Percentiles rank a stretch among this genome's conserved stretches.
Evolutionary conservation across 495 filamentous ascomycete genomes (phyloP).

Genomic region (Daldinia bambusicola): DNA sequence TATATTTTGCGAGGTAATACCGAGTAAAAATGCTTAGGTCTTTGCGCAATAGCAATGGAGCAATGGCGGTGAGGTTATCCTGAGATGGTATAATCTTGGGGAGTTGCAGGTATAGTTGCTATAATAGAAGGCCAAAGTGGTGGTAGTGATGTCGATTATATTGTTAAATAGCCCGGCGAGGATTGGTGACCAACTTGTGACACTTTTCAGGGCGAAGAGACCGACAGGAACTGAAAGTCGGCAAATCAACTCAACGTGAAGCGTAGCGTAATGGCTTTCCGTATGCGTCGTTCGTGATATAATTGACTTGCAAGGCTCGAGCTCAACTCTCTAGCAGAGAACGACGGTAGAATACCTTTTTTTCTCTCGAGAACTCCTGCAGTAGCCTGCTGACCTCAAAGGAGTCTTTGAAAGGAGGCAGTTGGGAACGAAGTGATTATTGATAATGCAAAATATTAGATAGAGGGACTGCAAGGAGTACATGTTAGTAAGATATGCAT

Average conservation of each 20-base stretch:
- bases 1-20: slow-evolving; percentile 14
- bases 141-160: slow-evolving; percentile 18
- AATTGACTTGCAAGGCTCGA: slow-evolving; percentile 44
- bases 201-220: slow-evolving; percentile 35
- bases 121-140: neutral
- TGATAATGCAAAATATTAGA: slow-evolving; percentile 47
- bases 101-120: slow-evolving; percentile 16
- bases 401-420: slow-evolving; percentile 65
- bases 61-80: neutral
- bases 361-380: slow-evolving; percentile 74
- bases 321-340: slow-evolving; percentile 44
- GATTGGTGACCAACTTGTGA: slow-evolving; percentile 24
- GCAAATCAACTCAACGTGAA: slow-evolving; percentile 50
- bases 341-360: slow-evolving; percentile 42
- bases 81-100: neutral
- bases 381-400: slow-evolving; percentile 94
- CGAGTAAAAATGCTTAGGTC: slow-evolving; percentile 50
- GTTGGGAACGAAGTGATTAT: slow-evolving; percentile 49
- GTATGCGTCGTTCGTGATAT: slow-evolving; percentile 35
- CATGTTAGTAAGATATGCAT: slow-evolving; percentile 46
- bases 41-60: slow-evolving; percentile 1
- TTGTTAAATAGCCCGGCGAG: slow-evolving; percentile 8
- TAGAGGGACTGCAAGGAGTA: slow-evolving; percentile 45
- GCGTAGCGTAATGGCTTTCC: slow-evolving; percentile 52
- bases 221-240: slow-evolving; percentile 18